Percentiles rank a stretch among this genome's conserved stretches.
These are phyloP conservation scores for Colletotrichum filicis DNA, from an alignment of 2,329 filamentous ascomycete species.

Conservation along the genomic window DNA sequence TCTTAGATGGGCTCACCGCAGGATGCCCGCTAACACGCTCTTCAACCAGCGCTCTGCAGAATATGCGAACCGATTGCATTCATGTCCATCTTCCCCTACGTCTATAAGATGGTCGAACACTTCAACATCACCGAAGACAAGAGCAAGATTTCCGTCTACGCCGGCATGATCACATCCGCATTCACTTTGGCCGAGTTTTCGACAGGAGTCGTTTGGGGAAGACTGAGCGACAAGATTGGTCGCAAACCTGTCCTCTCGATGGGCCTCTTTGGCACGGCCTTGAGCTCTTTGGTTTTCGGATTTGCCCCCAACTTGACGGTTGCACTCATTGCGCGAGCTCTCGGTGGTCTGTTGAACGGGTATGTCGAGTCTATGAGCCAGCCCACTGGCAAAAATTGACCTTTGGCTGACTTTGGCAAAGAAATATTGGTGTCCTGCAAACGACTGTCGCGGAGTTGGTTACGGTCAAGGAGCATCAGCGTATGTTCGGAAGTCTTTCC, in stretches of 20 bases:
- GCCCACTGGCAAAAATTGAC: not conserved
- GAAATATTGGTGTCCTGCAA: constrained; percentile 94
- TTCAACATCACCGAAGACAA: constrained; percentile 86
- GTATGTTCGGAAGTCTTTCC: constrained; percentile 58
- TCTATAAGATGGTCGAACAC: constrained; percentile 96
- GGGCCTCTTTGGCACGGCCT: constrained; percentile 88
- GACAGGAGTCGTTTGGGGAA: constrained; percentile 92
- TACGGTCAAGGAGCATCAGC: constrained; percentile 92
- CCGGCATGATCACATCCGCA: constrained; percentile 94
- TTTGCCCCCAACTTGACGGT: constrained; percentile 85
- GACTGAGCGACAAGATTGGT: constrained; percentile 89
- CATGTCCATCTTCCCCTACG: constrained; percentile 99
- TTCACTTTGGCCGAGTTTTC: constrained; percentile 97
- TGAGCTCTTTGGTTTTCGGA: constrained; percentile 94
- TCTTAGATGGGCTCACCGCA: not conserved
- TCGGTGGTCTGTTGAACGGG: constrained; percentile 94
- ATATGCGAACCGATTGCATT: constrained; percentile 99
- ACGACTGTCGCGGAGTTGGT: constrained; percentile 96
- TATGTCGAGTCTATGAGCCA: constrained; percentile 55
- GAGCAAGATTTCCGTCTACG: constrained; percentile 88
- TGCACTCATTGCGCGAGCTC: constrained; percentile 86
- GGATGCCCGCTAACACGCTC: not conserved
- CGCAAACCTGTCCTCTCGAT: constrained; percentile 92
- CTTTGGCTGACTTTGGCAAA: constrained; percentile 48
- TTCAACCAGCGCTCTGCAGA: constrained; percentile 80